phyloP scores from a whole-genome alignment of 257 asterid genomes.

The Solanum sejunctum region DNA sequence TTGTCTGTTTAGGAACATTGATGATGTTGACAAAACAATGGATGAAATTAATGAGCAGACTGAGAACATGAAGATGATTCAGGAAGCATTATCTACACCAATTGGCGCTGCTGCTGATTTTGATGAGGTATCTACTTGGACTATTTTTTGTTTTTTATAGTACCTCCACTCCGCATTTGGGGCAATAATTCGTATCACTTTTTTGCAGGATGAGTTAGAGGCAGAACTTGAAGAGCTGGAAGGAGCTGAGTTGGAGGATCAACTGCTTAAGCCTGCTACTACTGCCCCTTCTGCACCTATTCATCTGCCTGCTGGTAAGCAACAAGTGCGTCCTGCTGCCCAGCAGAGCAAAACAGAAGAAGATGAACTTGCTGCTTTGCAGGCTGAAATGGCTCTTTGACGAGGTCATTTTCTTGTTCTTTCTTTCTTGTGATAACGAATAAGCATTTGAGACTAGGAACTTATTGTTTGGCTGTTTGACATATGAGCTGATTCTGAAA shows the following conservation, averaged over 20 bases:
- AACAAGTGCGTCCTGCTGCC: slow-evolving; percentile 24
- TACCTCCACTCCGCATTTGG: not conserved
- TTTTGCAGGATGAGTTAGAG: slow-evolving; percentile 56
- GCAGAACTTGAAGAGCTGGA: slow-evolving; percentile 82
- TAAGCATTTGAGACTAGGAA: not conserved
- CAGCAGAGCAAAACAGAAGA: slow-evolving; percentile 30
- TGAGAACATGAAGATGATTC: slow-evolving; percentile 71
- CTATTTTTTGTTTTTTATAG: not conserved
- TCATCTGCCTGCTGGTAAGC: slow-evolving; percentile 44
- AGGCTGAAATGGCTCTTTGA: slow-evolving; percentile 84
- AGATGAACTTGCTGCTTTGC: slow-evolving; percentile 76
- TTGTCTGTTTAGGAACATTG: slow-evolving; percentile 40
- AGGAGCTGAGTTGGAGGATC: slow-evolving; percentile 57
- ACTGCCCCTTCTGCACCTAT: slow-evolving; percentile 58
- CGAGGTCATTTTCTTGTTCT: slow-evolving; percentile 18
- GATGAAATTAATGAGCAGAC: slow-evolving; percentile 87
- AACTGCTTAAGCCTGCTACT: slow-evolving; percentile 71
- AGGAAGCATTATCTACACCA: slow-evolving; percentile 66
- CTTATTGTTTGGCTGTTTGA: not conserved
- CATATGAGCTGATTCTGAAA: not conserved
- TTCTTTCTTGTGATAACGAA: not conserved
- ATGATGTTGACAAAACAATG: slow-evolving; percentile 83
- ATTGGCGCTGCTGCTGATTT: slow-evolving; percentile 69
- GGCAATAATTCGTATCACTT: not conserved
- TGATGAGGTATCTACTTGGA: slow-evolving; percentile 39